Evolutionary conservation across 2,329 filamentous ascomycete genomes (phyloP).

Genomic region (Aspergillus pseudonomiae): DNA sequence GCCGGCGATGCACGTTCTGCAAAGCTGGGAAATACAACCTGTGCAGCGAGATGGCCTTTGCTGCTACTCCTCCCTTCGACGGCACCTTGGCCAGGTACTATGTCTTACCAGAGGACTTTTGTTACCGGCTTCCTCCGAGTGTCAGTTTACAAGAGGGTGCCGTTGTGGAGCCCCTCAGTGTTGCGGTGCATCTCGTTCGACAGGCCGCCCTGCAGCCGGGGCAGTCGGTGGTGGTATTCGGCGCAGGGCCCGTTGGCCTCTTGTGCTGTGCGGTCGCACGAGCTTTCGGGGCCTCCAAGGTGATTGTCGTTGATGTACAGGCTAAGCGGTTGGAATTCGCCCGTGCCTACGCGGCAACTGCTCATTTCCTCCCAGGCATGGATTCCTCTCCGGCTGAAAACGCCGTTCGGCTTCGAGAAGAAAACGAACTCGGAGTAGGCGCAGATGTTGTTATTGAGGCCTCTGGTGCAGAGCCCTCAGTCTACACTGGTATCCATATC

Average conservation of each 20-base stretch:
- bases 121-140: conserved; percentile 80
- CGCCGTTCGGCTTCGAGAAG: not conserved
- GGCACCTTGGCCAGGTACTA: conserved; percentile 91
- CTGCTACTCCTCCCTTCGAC: conserved; percentile 87
- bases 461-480: conserved; percentile 73
- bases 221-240: conserved; percentile 79
- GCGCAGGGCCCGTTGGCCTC: conserved; percentile 83
- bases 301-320: conserved; percentile 86
- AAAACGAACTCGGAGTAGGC: not conserved
- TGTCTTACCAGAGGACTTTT: conserved; percentile 81
- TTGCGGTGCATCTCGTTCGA: conserved; percentile 81
- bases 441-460: conserved; percentile 75
- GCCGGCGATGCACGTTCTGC: conserved; percentile 74
- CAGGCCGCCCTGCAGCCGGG: conserved; percentile 74
- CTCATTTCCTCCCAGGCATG: not conserved
- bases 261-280: conserved; percentile 84
- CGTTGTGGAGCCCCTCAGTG: conserved; percentile 83
- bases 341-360: not conserved
- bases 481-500: conserved; percentile 71
- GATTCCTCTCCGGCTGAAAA: not conserved
- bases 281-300: conserved; percentile 78
- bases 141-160: conserved; percentile 85
- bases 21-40: conserved; percentile 86
- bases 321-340: conserved; percentile 79
- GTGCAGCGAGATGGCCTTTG: conserved; percentile 84